These are phyloP conservation scores for Lojkania enalia DNA, from an alignment of 2,329 filamentous ascomycete genomes.

Conservation along the genomic window DNA sequence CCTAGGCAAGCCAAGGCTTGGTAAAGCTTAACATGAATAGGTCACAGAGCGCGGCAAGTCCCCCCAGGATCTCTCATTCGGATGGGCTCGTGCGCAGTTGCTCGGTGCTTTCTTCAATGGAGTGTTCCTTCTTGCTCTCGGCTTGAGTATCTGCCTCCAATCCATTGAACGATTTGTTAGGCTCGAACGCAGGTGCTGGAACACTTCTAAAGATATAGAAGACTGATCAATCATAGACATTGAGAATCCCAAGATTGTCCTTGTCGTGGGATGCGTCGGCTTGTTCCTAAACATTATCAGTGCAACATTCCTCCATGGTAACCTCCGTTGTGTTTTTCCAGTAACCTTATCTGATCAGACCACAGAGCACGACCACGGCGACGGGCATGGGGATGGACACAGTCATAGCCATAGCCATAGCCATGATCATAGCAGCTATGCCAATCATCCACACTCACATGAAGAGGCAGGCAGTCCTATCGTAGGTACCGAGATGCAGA, in stretches of 20 bases:
- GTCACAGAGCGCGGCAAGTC: conserved; percentile 56
- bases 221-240: conserved; percentile 52
- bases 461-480: conserved; percentile 16
- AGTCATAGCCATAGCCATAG: conserved; percentile 27
- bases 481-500: background rate
- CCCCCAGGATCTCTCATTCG: conserved; percentile 67
- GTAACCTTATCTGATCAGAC: background rate
- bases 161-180: conserved; percentile 71
- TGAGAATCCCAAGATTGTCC: conserved; percentile 65
- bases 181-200: conserved; percentile 51
- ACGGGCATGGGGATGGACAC: conserved; percentile 23
- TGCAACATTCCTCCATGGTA: conserved; percentile 67
- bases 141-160: conserved; percentile 72
- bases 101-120: conserved; percentile 82
- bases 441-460: conserved; percentile 25
- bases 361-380: conserved; percentile 35
- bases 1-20: conserved; percentile 1
- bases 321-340: conserved; percentile 3
- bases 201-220: background rate
- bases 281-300: conserved; percentile 69
- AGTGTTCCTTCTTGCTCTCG: conserved; percentile 71
- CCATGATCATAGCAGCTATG: conserved; percentile 10
- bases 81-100: conserved; percentile 75
- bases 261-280: conserved; percentile 71
- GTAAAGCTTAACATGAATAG: conserved; percentile 10